These are phyloP conservation scores for Pseudophaeomoniella oleicola DNA, from an alignment of 2,329 filamentous ascomycete species.

Conservation along the genomic window DNA sequence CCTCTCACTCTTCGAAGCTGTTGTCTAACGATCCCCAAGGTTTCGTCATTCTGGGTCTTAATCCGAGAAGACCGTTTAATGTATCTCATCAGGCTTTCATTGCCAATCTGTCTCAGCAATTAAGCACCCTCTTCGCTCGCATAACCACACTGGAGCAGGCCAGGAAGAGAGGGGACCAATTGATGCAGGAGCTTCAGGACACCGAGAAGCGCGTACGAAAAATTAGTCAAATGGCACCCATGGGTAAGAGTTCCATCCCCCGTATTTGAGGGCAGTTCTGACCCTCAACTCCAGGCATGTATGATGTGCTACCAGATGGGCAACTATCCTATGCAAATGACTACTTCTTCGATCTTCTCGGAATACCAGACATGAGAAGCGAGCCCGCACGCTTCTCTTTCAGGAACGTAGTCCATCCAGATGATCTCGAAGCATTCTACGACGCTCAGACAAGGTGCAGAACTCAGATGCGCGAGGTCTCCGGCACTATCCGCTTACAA, in stretches of 20 bases:
- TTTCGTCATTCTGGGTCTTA: constrained; percentile 8
- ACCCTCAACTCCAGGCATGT: neutral
- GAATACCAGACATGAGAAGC: neutral
- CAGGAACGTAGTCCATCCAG: constrained; percentile 6
- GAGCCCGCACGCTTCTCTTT: constrained; percentile 6
- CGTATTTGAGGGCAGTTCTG: neutral
- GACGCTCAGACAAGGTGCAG: constrained; percentile 3
- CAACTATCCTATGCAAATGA: neutral
- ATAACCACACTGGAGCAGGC: constrained; percentile 7
- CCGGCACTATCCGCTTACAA: constrained; percentile 5
- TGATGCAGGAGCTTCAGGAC: constrained; percentile 7
- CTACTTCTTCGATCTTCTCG: neutral
- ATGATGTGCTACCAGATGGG: neutral
- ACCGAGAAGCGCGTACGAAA: constrained; percentile 7
- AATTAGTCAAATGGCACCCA: constrained; percentile 7
- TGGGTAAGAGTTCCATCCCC: constrained; percentile 5
- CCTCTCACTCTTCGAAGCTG: too few relatives aligned
- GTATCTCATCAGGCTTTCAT: constrained; percentile 7
- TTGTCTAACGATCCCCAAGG: too few relatives aligned
- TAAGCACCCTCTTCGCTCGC: constrained; percentile 6
- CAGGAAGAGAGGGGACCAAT: constrained; percentile 5
- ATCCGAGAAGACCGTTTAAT: constrained; percentile 7
- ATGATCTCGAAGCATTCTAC: constrained; percentile 4
- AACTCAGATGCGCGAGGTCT: constrained; percentile 2
- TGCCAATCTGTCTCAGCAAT: constrained; percentile 6